Evolutionary conservation across 306 rosid genomes (phyloP).

Genomic region (Lotus japonicus): DNA sequence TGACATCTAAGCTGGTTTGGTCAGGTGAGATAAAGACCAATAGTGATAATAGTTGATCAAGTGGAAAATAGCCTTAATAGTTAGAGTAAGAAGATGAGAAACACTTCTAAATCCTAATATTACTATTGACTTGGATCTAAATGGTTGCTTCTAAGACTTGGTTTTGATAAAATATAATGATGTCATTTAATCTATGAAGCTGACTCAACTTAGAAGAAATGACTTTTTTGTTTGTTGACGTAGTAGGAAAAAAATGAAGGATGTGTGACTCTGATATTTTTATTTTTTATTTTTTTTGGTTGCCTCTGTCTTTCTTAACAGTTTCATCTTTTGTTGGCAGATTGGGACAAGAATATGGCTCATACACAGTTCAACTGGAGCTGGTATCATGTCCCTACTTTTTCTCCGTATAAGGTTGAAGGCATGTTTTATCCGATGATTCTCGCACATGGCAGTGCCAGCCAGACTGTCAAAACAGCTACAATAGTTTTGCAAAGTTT

Average conservation of each 20-base stretch:
- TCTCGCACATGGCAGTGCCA: conserved; percentile 62
- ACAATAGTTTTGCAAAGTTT: conserved; percentile 80
- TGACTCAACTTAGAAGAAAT: not conserved
- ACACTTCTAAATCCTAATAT: not conserved
- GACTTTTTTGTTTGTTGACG: not conserved
- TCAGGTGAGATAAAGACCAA: not conserved
- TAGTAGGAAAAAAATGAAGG: not conserved
- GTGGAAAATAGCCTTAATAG: not conserved
- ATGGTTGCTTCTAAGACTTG: not conserved
- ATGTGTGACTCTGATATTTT: not conserved
- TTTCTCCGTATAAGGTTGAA: conserved; percentile 74
- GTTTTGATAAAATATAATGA: not conserved
- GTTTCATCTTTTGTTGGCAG: conserved; percentile 33
- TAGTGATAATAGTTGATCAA: not conserved
- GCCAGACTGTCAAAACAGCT: conserved; percentile 83
- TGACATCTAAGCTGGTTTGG: not conserved
- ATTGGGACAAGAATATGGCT: conserved; percentile 98
- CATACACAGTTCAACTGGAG: conserved; percentile 90
- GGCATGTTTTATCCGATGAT: conserved; percentile 75
- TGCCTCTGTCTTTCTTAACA: conserved; percentile 7
- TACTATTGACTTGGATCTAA: not conserved
- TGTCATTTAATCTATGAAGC: not conserved
- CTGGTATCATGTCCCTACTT: conserved; percentile 94
- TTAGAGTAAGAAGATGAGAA: not conserved
- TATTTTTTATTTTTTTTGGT: not conserved